Evolutionary conservation across 345 rosid genomes (phyloP).

Genomic region (Salix udensis): DNA sequence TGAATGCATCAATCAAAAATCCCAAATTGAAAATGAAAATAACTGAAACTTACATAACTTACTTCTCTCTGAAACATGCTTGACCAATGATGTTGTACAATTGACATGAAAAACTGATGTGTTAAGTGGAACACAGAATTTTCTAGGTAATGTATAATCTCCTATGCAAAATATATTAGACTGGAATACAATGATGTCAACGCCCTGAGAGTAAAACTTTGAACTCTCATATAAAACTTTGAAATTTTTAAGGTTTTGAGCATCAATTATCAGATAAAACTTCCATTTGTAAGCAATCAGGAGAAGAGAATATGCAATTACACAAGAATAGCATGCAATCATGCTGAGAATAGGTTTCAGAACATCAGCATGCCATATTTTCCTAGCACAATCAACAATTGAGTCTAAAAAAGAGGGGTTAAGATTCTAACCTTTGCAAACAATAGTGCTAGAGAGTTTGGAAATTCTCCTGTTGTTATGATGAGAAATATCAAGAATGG

Average conservation of each 20-base stretch:
- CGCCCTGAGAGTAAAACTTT: background rate
- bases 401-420: conserved; percentile 3
- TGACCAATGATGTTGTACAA: background rate
- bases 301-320: background rate
- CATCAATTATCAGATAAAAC: background rate
- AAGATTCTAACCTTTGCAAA: conserved; percentile 72
- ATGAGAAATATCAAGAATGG: conserved; percentile 79
- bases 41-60: background rate
- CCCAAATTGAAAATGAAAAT: background rate
- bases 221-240: background rate
- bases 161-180: background rate
- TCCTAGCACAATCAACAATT: background rate
- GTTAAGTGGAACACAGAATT: background rate
- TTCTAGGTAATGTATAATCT: background rate
- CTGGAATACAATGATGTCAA: background rate
- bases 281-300: background rate
- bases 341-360: conserved; percentile 5
- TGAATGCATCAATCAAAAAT: background rate
- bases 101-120: background rate
- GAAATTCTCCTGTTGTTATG: conserved; percentile 80
- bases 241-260: background rate
- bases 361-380: background rate
- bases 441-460: conserved; percentile 61
- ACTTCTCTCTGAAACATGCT: background rate
- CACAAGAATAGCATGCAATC: background rate